Evolutionary conservation across 2,329 filamentous ascomycete species (phyloP).

Genomic region (Curvularia lunata): DNA sequence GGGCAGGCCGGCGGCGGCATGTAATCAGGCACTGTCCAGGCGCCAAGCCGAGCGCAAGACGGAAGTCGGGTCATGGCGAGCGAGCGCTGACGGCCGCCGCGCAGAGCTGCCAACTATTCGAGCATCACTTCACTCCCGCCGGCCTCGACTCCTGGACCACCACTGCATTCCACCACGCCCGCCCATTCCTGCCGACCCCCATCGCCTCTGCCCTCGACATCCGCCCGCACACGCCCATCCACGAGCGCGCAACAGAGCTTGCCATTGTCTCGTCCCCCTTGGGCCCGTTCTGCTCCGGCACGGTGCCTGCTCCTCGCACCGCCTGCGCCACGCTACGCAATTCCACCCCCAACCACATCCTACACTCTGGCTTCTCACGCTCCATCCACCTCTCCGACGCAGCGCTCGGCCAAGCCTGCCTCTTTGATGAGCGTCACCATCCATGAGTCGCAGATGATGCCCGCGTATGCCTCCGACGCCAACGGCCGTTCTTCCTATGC

Average conservation of each 20-base stretch:
- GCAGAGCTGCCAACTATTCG: constrained; percentile 11
- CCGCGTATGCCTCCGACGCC: constrained; percentile 58
- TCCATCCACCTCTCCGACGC: constrained; percentile 35
- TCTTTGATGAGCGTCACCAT: constrained; percentile 43
- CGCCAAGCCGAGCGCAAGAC: constrained; percentile 23
- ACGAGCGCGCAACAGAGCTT: constrained; percentile 2
- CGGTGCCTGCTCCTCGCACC: constrained; percentile 6
- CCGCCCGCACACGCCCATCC: neutral
- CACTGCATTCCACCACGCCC: constrained; percentile 7
- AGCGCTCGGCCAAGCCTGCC: constrained; percentile 34
- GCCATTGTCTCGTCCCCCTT: constrained; percentile 5
- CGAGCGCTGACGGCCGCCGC: constrained; percentile 15
- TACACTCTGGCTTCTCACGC: constrained; percentile 37
- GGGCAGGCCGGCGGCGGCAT: constrained; percentile 1
- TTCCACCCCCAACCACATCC: constrained; percentile 16
- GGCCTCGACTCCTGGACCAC: constrained; percentile 17
- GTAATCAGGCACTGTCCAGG: constrained; percentile 22
- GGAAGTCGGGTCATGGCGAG: constrained; percentile 20
- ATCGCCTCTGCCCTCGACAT: constrained; percentile 8
- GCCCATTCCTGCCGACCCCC: constrained; percentile 27
- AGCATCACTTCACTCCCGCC: constrained; percentile 5
- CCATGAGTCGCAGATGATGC: constrained; percentile 55
- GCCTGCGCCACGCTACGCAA: constrained; percentile 17
- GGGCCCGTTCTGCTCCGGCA: constrained; percentile 6
- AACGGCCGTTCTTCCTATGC: constrained; percentile 41